Evolutionary conservation across 2,329 filamentous ascomycete genomes (phyloP).

Genomic region (Grosmannia clavigera): DNA sequence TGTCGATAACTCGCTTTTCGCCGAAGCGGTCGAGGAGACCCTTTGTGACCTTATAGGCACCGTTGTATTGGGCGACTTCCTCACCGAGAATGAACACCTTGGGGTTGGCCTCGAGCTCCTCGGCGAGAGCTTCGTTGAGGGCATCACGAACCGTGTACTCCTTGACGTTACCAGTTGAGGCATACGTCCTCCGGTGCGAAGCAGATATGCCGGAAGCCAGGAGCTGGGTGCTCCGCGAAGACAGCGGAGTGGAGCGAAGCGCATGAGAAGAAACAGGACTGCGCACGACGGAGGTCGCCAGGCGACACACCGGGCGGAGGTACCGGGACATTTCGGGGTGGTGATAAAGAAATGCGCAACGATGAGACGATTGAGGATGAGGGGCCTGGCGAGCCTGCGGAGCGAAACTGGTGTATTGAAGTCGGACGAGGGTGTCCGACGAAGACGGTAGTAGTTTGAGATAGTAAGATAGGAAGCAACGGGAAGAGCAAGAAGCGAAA

Average conservation of each 20-base stretch:
- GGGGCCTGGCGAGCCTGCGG: background rate
- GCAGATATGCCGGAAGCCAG: constrained; percentile 2
- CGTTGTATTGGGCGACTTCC: constrained; percentile 99
- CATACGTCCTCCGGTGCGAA: constrained; percentile 41
- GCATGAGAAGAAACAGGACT: constrained; percentile 9
- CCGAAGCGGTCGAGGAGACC: constrained; percentile 94
- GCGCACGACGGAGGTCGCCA: constrained; percentile 23
- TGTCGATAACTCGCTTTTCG: constrained; percentile 95
- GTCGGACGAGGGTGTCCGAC: background rate
- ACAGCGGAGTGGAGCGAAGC: background rate
- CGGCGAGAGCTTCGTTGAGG: constrained; percentile 91
- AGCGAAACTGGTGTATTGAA: background rate
- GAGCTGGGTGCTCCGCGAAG: constrained; percentile 15
- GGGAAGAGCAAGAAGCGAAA: background rate
- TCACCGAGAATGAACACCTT: constrained; percentile 96
- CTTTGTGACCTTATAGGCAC: constrained; percentile 99
- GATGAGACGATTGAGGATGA: background rate
- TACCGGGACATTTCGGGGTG: constrained; percentile 29
- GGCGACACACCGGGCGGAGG: constrained; percentile 30
- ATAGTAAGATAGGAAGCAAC: background rate
- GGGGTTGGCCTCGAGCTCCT: constrained; percentile 87
- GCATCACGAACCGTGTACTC: constrained; percentile 96
- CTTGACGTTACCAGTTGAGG: constrained; percentile 53
- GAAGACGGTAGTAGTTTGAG: background rate
- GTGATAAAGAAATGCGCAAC: background rate